Evolutionary conservation across 192 early-diverging fungal genomes (phyloP).

Genomic region (Coemansia sp.): DNA sequence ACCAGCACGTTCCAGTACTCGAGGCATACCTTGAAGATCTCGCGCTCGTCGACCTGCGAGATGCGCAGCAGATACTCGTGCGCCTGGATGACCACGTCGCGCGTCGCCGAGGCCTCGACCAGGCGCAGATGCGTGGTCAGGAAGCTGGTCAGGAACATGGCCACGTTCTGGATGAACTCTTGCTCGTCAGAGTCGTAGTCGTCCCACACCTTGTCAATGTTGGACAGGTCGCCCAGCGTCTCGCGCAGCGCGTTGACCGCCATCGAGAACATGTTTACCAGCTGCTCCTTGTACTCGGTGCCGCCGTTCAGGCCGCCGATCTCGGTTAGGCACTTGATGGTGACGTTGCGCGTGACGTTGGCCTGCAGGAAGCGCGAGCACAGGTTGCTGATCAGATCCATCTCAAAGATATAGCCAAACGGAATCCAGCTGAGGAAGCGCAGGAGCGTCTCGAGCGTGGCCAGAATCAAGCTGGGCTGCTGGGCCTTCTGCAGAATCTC

Average conservation of each 20-base stretch:
- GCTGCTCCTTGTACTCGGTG: conserved; percentile 79
- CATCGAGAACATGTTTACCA: conserved; percentile 82
- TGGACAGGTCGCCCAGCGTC: conserved; percentile 52
- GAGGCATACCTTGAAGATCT: conserved; percentile 96
- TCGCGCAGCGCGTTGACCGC: conserved; percentile 58
- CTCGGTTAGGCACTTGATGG: conserved; percentile 96
- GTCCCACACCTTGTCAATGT: conserved; percentile 78
- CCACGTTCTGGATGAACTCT: conserved; percentile 95
- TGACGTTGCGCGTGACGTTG: conserved; percentile 84
- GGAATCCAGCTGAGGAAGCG: conserved; percentile 98
- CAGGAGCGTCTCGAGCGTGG: conserved; percentile 91
- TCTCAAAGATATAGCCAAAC: conserved; percentile 97
- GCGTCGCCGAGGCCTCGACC: conserved; percentile 57
- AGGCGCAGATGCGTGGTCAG: conserved; percentile 74
- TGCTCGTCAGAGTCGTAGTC: conserved; percentile 84
- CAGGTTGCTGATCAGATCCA: conserved; percentile 80
- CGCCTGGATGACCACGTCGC: conserved; percentile 62
- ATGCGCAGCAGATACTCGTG: conserved; percentile 90
- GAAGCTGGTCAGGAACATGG: conserved; percentile 87
- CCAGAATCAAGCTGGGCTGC: conserved; percentile 83
- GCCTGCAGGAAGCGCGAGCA: conserved; percentile 79
- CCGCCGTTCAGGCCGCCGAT: conserved; percentile 84
- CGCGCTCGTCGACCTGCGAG: conserved; percentile 90
- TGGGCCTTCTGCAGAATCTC: conserved; percentile 91
- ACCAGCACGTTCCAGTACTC: conserved; percentile 97